Percentiles rank a stretch among this genome's conserved stretches.
These are phyloP conservation scores for Neospermospora avenae DNA, from an alignment of 2,329 filamentous ascomycete species.

Conservation along the genomic window DNA sequence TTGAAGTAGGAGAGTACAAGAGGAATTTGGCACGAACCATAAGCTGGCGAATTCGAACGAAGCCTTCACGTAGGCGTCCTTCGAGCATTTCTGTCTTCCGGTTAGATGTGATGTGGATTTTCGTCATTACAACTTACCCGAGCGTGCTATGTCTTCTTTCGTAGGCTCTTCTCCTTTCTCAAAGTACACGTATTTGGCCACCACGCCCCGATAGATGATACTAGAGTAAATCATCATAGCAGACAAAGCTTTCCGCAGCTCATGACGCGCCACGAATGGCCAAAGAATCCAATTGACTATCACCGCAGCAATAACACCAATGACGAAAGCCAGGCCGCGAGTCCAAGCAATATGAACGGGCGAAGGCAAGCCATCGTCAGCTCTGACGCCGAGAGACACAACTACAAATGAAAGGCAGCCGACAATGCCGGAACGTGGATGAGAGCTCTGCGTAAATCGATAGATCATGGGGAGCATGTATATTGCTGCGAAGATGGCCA, in stretches of 20 bases:
- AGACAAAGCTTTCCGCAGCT: constrained; percentile 52
- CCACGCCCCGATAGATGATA: constrained; percentile 52
- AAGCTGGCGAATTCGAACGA: constrained; percentile 54
- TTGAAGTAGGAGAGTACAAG: not conserved
- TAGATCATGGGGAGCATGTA: constrained; percentile 61
- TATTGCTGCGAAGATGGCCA: constrained; percentile 51
- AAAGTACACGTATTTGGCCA: constrained; percentile 58
- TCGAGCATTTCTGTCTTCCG: constrained; percentile 50
- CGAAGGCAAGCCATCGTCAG: constrained; percentile 34
- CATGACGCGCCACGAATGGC: constrained; percentile 59
- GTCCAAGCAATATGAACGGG: constrained; percentile 43
- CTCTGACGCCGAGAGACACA: constrained; percentile 43
- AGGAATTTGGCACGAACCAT: constrained; percentile 32
- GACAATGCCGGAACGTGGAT: constrained; percentile 56
- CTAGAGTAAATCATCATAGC: constrained; percentile 56
- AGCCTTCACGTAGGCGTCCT: constrained; percentile 56
- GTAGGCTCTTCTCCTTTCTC: constrained; percentile 51
- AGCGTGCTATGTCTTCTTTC: constrained; percentile 47
- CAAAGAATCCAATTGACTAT: constrained; percentile 58
- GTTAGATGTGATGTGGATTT: constrained; percentile 10
- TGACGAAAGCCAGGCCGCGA: constrained; percentile 48
- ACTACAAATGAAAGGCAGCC: constrained; percentile 56
- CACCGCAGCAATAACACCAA: constrained; percentile 52
- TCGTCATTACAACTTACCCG: constrained; percentile 29
- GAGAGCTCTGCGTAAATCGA: constrained; percentile 51